Evolutionary conservation across 2,329 filamentous ascomycete species (phyloP), one percentile per base, ranked within the genome.

Genomic region (Furcasterigmium furcatum): DNA sequence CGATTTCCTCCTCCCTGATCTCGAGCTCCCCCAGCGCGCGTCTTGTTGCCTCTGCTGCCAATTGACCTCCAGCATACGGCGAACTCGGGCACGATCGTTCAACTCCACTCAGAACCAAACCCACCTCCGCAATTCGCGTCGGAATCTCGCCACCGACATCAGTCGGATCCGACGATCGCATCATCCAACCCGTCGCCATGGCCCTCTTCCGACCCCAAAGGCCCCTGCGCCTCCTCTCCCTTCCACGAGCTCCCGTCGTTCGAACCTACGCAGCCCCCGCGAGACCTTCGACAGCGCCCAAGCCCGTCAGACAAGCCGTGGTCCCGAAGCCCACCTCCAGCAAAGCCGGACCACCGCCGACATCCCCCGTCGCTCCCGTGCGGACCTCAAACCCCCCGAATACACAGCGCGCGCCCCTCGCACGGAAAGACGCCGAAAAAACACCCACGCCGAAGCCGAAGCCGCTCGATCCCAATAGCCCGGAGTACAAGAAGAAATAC

Each of bases 401-500:
- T 12, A 36, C 4, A 9, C n/a, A 18, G 18, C n/a, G 12, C n/a
- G 8, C n/a, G n/a, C n/a, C n/a, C n/a, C n/a, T n/a, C n/a, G n/a
- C n/a, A n/a, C n/a, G n/a, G n/a, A n/a, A n/a, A n/a, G n/a, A n/a
- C n/a, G 16, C 16, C 9, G 34, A 36, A 6, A 19, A 36, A 4
- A 19, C n/a, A 14, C 16, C 34, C 34, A n/a, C 35, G 9, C 41
- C 16, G 39, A 45, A 39, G 32, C 25, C 21, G 22, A 57, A 52
- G 25, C 54, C 48, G 22, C 47, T 63, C 38, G 61, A 66, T 41
- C 53, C 54, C 0, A 59, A 59, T 19, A 68, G 66, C 46, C 58
- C 64, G 30, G 67, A 70, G 36, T 75, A 71, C 51, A 60, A 68
- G 53, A 55, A 56, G 49, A 65, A 69, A 34, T 77, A 74, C 55